These are phyloP conservation scores for Stachybotrys echinatus DNA, from an alignment of 2,329 filamentous ascomycete genomes.

Conservation along the genomic window DNA sequence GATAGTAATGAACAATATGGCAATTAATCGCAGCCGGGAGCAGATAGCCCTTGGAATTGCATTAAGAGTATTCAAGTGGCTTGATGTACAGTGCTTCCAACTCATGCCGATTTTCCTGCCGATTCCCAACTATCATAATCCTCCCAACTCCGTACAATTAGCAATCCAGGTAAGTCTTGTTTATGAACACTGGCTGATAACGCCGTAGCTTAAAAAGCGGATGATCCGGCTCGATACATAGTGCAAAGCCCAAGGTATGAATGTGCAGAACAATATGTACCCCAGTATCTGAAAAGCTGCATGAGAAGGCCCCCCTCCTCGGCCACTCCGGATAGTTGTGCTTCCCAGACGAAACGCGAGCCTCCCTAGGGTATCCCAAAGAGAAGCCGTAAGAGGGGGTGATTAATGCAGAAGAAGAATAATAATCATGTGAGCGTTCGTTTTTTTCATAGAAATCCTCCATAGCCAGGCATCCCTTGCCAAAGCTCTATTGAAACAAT, in stretches of 20 bases:
- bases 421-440: neutral
- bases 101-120: neutral
- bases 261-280: neutral
- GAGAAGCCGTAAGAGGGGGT: too few relatives aligned
- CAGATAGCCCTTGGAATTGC: neutral
- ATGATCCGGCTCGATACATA: too few relatives aligned
- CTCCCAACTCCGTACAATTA: neutral
- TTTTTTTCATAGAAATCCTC: neutral
- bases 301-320: neutral
- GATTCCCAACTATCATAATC: neutral
- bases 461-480: neutral
- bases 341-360: too few relatives aligned
- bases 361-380: too few relatives aligned
- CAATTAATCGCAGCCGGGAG: too few relatives aligned
- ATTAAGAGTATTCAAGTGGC: neutral
- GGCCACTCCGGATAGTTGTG: too few relatives aligned
- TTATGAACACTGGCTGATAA: neutral
- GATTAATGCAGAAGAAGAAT: neutral
- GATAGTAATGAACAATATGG: too few relatives aligned
- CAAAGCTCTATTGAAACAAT: neutral
- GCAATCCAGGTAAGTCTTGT: neutral
- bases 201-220: too few relatives aligned
- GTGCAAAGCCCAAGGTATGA: neutral
- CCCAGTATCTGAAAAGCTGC: neutral
- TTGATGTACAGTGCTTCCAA: neutral